A percentile compares a stretch with the other conserved stretches of the same genome.
Conservation (phyloP, 352 stramenopile species). For the Phytophthora litchii region DNA sequence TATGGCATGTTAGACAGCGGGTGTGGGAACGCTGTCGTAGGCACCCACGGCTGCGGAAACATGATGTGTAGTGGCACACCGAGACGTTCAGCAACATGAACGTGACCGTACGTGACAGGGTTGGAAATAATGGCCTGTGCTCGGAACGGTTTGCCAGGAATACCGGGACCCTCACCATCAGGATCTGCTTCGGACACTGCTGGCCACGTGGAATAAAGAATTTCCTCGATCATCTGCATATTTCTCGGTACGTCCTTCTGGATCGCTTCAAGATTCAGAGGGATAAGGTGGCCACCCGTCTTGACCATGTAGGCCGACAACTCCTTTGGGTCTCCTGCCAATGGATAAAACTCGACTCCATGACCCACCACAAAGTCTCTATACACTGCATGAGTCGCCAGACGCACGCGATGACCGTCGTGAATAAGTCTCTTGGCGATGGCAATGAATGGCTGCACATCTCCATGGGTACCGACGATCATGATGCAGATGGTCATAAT, state of each 20-base stretch:
- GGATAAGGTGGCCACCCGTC: constrained; percentile 79
- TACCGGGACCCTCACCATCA: constrained; percentile 53
- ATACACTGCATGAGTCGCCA: constrained; percentile 92
- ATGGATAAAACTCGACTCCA: constrained; percentile 80
- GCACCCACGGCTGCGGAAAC: constrained; percentile 92
- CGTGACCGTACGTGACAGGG: constrained; percentile 91
- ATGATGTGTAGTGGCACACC: constrained; percentile 94
- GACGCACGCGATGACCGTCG: constrained; percentile 89
- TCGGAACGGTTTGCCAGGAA: constrained; percentile 66
- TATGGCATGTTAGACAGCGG: constrained; percentile 89
- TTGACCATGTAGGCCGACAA: constrained; percentile 93
- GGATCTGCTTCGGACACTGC: constrained; percentile 83
- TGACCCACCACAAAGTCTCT: constrained; percentile 81
- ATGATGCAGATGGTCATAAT: constrained; percentile 88
- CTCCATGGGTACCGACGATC: constrained; percentile 89
- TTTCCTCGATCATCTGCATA: constrained; percentile 91
- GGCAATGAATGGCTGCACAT: constrained; percentile 87
- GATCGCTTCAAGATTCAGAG: constrained; percentile 64
- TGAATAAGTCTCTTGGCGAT: constrained; percentile 86
- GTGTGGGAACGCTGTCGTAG: constrained; percentile 91
- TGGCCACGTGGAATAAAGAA: constrained; percentile 88
- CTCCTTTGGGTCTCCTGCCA: constrained; percentile 78
- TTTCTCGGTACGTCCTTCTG: constrained; percentile 83
- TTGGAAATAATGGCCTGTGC: constrained; percentile 96
- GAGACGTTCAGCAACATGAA: constrained; percentile 92